Base-by-base conservation (phyloP, 75 land plant species). In the Cunninghamia lanceolata region DNA sequence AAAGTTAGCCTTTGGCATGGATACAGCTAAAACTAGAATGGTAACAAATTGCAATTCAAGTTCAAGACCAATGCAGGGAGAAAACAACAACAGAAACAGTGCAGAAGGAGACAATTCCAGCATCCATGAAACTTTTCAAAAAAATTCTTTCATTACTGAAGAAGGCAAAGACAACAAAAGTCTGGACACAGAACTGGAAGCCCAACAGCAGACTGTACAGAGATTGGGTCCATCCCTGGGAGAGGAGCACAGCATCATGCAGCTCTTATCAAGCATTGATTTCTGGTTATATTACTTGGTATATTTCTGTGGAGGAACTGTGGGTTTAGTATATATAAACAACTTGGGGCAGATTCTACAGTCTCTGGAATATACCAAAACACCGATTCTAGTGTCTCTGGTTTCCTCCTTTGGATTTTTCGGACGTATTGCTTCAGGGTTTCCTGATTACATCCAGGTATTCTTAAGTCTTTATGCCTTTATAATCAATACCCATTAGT, bases 341-440 rank as follows among this genome's bases (percentile, higher is more conserved):
- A 94, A 93, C 82, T 73, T 94, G 13, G 95, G 95, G 1, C 95
- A 94, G 87, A 93, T 94, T 88, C 78, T 89, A 1, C 86, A 94
- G 84, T 89, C 95, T 8, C 87, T 90, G 1, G 94, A 93, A 32
- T 78, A 70, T 5, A 50, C 91, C 25, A 32, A 88, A 21, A 86
- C 89, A 8, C 80, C 50, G 32, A 42, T 86, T 3, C 79, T 94
- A 1, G 84, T 93, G 15, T 84, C 90, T 19, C 74, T 94, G 53
- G 91, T 87, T 84, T 93, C 94, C 10, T 32, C 94, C 5, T 93
- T 77, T 52, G 94, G 95, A 21, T 94, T 94, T 91, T 94, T 93
- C 83, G 95, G 95, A 34, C 94, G 95, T 1, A 82, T 94, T 84
- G 89, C 91, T 71, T 91, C 95, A 1, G 90, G 95, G n/a, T 85